Percentiles rank a stretch among this genome's conserved stretches.
Evolutionary conservation across 345 rosid species (phyloP).

Genomic region (Salix purpurea): DNA sequence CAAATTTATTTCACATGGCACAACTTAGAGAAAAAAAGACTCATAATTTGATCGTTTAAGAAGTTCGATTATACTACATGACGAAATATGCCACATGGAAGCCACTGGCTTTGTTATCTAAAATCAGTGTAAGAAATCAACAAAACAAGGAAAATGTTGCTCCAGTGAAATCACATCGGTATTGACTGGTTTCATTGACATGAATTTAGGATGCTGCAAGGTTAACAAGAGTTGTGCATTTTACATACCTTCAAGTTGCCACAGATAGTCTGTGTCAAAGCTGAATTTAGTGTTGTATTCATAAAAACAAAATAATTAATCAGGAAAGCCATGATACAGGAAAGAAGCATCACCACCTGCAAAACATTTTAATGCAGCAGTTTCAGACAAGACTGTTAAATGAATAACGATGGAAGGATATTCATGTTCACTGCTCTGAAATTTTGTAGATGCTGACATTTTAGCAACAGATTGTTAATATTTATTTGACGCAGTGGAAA

Average conservation of each 20-base stretch:
- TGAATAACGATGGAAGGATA: neutral
- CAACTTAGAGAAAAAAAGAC: neutral
- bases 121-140: neutral
- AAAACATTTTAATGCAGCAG: neutral
- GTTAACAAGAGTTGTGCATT: neutral
- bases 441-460: neutral
- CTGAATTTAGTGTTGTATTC: conserved; percentile 29
- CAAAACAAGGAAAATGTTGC: neutral
- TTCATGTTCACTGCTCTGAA: neutral
- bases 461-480: neutral
- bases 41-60: neutral
- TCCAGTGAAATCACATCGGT: neutral
- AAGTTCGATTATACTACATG: neutral
- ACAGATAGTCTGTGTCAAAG: conserved; percentile 23
- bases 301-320: conserved; percentile 25
- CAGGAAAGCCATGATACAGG: conserved; percentile 25
- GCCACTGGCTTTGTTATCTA: neutral
- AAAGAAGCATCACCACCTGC: conserved; percentile 25
- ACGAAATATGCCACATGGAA: neutral
- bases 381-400: neutral
- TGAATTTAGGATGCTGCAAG: neutral
- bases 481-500: neutral
- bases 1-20: neutral
- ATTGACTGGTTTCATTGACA: neutral
- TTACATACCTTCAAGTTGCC: conserved; percentile 26